Evolutionary conservation across 106 monocot species (phyloP).

Genomic region (Cymbidium sinense): DNA sequence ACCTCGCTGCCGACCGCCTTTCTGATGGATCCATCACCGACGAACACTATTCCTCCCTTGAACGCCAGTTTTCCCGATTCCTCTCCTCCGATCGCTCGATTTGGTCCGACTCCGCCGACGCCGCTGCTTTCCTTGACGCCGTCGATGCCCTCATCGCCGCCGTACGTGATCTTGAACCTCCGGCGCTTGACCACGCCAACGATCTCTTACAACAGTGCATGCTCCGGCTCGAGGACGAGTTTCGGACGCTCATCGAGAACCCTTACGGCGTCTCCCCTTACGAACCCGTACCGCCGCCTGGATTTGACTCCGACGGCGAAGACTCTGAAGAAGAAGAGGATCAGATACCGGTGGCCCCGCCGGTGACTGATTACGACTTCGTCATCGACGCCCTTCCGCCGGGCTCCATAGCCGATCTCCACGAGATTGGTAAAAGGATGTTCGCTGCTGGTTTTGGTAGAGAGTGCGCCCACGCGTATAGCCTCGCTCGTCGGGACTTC

Average conservation of each 20-base stretch:
- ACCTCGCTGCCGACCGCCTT: slow-evolving; percentile 29
- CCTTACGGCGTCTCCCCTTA: slow-evolving; percentile 19
- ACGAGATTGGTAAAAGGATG: slow-evolving; percentile 52
- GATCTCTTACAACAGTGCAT: slow-evolving; percentile 63
- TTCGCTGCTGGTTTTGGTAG: slow-evolving; percentile 51
- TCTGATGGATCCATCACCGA: slow-evolving; percentile 9
- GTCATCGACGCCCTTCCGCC: slow-evolving; percentile 63
- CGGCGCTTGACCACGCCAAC: slow-evolving; percentile 29
- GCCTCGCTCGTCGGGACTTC: slow-evolving; percentile 40
- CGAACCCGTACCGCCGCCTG: slow-evolving; percentile 23
- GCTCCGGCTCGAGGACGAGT: slow-evolving; percentile 77
- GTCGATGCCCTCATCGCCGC: slow-evolving; percentile 57
- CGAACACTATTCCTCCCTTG: slow-evolving; percentile 22
- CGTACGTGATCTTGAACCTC: slow-evolving; percentile 22
- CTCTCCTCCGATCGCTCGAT: slow-evolving; percentile 44
- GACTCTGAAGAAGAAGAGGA: slow-evolving; percentile 23
- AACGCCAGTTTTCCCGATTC: slow-evolving; percentile 47
- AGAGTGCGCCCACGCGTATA: slow-evolving; percentile 45
- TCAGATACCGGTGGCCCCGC: slow-evolving; percentile 44
- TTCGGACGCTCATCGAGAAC: slow-evolving; percentile 53
- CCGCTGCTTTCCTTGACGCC: slow-evolving; percentile 56
- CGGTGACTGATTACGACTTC: slow-evolving; percentile 50
- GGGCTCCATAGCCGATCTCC: slow-evolving; percentile 52
- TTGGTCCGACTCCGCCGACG: slow-evolving; percentile 67
- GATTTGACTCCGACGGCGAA: slow-evolving; percentile 20